Conservation (phyloP, 1,284 basidiomycete species). For the Trametes pubescens region DNA sequence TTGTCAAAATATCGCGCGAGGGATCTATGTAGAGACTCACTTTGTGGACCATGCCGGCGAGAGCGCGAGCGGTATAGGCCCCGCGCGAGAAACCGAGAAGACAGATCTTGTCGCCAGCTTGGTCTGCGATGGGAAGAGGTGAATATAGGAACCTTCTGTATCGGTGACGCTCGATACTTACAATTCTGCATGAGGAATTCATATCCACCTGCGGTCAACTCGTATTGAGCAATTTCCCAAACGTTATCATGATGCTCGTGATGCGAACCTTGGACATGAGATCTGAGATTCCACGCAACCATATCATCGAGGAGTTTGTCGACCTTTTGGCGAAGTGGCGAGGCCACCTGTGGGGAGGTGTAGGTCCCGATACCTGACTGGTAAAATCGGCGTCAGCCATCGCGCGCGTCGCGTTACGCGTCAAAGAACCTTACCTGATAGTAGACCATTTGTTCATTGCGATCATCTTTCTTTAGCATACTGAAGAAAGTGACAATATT, state of each 20-base stretch:
- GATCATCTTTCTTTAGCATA: slow-evolving; percentile 61
- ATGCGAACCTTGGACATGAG: slow-evolving; percentile 60
- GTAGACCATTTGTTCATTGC: slow-evolving; percentile 61
- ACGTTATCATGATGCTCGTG: background rate
- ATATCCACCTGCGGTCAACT: slow-evolving; percentile 55
- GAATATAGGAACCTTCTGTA: background rate
- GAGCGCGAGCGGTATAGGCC: slow-evolving; percentile 61
- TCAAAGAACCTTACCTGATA: slow-evolving; percentile 57
- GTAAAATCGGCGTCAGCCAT: background rate
- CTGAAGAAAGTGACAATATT: slow-evolving; percentile 68
- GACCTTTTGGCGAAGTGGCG: slow-evolving; percentile 48
- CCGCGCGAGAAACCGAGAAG: slow-evolving; percentile 73
- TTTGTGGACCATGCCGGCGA: slow-evolving; percentile 65
- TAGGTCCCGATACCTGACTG: slow-evolving; percentile 64
- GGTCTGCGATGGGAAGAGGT: slow-evolving; percentile 39
- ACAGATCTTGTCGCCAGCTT: slow-evolving; percentile 58
- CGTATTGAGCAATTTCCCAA: background rate
- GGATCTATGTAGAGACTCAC: slow-evolving; percentile 17
- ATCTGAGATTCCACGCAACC: slow-evolving; percentile 60
- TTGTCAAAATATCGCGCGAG: no score
- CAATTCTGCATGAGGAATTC: slow-evolving; percentile 73
- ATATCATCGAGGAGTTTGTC: slow-evolving; percentile 57
- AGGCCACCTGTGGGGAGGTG: slow-evolving; percentile 51
- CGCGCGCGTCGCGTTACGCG: no score
- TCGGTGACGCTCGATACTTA: slow-evolving; percentile 33